phyloP scores from a whole-genome alignment of 139 green algal species.

The Chlamydomonas eustigma region DNA sequence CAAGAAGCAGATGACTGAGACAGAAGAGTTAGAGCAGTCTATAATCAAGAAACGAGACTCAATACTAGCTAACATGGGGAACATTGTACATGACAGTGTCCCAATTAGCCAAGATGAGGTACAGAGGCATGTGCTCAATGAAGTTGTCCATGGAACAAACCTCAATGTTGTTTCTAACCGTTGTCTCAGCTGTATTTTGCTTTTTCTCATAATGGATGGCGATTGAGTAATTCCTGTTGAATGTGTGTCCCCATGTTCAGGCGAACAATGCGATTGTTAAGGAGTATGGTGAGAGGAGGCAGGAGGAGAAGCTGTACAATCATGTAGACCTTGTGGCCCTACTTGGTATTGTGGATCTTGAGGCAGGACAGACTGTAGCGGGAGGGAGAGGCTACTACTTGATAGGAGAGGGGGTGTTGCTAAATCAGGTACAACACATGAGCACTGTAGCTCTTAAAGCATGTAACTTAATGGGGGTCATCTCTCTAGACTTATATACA shows the following conservation, averaged over 20 bases:
- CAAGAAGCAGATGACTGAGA: slow-evolving; percentile 70
- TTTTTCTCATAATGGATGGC: too few species aligned
- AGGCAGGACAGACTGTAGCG: slow-evolving; percentile 72
- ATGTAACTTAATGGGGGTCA: too few species aligned
- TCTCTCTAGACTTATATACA: too few species aligned
- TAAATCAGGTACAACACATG: slow-evolving; percentile 92
- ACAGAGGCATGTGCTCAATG: too few species aligned
- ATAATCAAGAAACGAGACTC: slow-evolving; percentile 60
- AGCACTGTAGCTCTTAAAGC: too few species aligned
- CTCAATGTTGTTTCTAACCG: too few species aligned
- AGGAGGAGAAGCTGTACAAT: slow-evolving; percentile 75
- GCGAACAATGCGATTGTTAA: slow-evolving; percentile 88
- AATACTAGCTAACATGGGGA: slow-evolving; percentile 84
- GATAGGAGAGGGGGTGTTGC: slow-evolving; percentile 83
- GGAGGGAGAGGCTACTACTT: slow-evolving; percentile 93
- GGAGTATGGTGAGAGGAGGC: slow-evolving; percentile 51
- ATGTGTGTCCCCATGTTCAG: too few species aligned
- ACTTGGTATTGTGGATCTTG: slow-evolving; percentile 76
- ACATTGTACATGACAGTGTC: slow-evolving; percentile 95
- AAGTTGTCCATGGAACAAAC: too few species aligned
- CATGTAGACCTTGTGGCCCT: slow-evolving; percentile 89
- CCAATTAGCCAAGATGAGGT: slow-evolving; percentile 91
- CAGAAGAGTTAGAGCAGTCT: slow-evolving; percentile 67
- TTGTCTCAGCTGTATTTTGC: too few species aligned
- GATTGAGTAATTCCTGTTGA: too few species aligned